phyloP scores from a whole-genome alignment of 345 rosid genomes.

The Camelina neglecta region DNA sequence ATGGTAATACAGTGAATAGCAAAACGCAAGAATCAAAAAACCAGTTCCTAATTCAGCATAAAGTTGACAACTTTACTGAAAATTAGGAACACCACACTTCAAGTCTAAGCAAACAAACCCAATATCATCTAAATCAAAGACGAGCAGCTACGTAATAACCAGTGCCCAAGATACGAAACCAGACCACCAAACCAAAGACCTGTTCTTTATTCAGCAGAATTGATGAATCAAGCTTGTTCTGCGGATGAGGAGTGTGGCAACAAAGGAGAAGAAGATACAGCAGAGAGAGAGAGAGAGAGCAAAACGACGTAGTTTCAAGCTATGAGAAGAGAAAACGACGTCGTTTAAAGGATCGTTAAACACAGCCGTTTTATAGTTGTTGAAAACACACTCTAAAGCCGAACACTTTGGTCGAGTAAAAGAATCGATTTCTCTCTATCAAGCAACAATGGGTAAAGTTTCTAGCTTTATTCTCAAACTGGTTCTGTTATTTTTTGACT shows the following conservation, averaged over 20 bases:
- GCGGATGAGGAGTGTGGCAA: not conserved
- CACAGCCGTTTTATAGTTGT: conserved; percentile 1
- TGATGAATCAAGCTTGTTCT: conserved; percentile 17
- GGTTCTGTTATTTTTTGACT: not conserved
- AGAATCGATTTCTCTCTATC: conserved; percentile 28
- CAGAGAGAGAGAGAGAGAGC: not conserved
- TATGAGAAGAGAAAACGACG: not conserved
- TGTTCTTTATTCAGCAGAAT: not conserved
- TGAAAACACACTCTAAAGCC: not conserved
- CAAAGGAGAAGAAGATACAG: conserved; percentile 1
- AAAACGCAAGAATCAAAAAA: too few species aligned
- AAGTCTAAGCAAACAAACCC: conserved; percentile 13
- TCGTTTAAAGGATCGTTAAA: not conserved
- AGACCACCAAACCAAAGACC: not conserved
- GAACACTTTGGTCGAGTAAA: too few species aligned
- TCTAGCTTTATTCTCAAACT: conserved; percentile 12
- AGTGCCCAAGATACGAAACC: not conserved
- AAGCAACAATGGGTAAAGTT: conserved; percentile 40
- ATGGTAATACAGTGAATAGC: not conserved
- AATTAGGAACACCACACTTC: conserved; percentile 5
- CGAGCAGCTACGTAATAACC: not conserved
- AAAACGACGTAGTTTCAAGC: conserved; percentile 1
- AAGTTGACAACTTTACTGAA: conserved; percentile 14
- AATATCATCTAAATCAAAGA: not conserved
- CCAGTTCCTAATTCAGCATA: too few species aligned